A percentile compares a stretch with the other conserved stretches of the same genome.
These are phyloP conservation scores for Trametes cingulata DNA, from an alignment of 768 basidiomycete genomes.

Conservation along the genomic window DNA sequence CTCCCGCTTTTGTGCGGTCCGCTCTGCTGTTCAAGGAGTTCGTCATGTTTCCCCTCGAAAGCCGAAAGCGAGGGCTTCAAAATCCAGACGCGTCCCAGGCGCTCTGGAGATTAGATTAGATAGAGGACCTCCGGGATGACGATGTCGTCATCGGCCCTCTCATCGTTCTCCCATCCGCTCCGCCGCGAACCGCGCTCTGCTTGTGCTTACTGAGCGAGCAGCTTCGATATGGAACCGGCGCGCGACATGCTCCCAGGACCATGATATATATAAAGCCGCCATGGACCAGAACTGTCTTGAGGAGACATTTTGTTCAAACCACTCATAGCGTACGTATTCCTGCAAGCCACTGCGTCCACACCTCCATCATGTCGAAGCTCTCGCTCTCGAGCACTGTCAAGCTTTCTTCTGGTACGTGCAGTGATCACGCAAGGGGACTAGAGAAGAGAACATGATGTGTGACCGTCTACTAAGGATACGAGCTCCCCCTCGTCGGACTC, in stretches of 20 bases:
- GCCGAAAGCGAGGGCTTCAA: too few species aligned
- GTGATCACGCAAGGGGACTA: not conserved
- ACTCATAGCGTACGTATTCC: not conserved
- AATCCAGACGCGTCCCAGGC: too few species aligned
- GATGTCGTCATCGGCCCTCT: not conserved
- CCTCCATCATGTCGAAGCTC: conserved; percentile 22
- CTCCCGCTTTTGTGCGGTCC: not conserved
- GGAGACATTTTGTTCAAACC: too few species aligned
- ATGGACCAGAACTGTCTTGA: not conserved
- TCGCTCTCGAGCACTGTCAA: conserved; percentile 35
- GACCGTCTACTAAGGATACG: too few species aligned
- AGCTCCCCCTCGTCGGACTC: conserved; percentile 68
- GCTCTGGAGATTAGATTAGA: conserved; percentile 5
- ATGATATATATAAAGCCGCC: not conserved
- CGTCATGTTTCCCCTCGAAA: too few species aligned
- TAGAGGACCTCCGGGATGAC: not conserved
- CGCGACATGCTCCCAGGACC: too few species aligned
- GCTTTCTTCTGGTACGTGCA: conserved; percentile 38
- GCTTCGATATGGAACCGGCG: not conserved
- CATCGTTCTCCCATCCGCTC: not conserved
- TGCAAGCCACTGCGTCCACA: not conserved
- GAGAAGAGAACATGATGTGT: too few species aligned
- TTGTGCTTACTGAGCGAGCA: not conserved
- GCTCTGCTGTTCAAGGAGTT: too few species aligned
- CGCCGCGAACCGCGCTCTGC: not conserved